phyloP scores from a whole-genome alignment of 2,329 filamentous ascomycete species.

The Colletotrichum orbiculare region DNA sequence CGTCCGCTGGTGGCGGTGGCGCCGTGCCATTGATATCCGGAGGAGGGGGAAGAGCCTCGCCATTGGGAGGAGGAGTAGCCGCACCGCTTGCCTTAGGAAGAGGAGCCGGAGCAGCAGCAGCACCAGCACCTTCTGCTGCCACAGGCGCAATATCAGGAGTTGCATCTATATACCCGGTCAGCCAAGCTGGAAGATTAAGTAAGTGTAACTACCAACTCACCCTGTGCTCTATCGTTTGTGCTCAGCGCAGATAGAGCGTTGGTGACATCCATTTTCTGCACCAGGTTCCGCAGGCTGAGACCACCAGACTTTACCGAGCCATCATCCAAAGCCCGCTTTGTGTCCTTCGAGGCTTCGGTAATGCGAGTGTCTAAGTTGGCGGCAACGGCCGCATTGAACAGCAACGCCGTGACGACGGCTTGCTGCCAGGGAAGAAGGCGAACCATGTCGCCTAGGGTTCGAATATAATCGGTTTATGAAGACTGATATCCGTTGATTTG shows the following conservation, averaged over 20 bases:
- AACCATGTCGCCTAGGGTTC: slow-evolving; percentile 4
- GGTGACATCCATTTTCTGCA: slow-evolving; percentile 18
- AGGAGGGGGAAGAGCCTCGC: slow-evolving; percentile 5
- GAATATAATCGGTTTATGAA: too few relatives aligned
- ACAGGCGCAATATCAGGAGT: slow-evolving; percentile 4
- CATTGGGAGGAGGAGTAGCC: neutral
- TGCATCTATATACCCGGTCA: neutral
- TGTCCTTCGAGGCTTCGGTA: slow-evolving; percentile 13
- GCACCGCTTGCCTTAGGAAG: slow-evolving; percentile 2
- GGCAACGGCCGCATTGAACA: slow-evolving; percentile 28
- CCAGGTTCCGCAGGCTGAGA: slow-evolving; percentile 17
- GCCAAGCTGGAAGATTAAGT: neutral
- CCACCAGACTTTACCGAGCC: neutral
- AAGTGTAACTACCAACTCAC: neutral
- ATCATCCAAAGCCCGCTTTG: slow-evolving; percentile 24
- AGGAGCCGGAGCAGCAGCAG: neutral
- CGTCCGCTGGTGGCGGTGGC: neutral
- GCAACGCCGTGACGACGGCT: slow-evolving; percentile 28
- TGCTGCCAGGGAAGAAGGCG: slow-evolving; percentile 24
- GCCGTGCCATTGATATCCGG: too few relatives aligned
- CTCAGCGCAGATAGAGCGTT: slow-evolving; percentile 15
- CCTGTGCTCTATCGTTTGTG: neutral
- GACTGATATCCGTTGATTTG: neutral
- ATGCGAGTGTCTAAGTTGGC: slow-evolving; percentile 21
- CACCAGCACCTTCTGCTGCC: slow-evolving; percentile 20